Evolutionary conservation across 2,329 filamentous ascomycete species (phyloP), one percentile per base, ranked within the genome.

Genomic region (Cordyceps militaris): DNA sequence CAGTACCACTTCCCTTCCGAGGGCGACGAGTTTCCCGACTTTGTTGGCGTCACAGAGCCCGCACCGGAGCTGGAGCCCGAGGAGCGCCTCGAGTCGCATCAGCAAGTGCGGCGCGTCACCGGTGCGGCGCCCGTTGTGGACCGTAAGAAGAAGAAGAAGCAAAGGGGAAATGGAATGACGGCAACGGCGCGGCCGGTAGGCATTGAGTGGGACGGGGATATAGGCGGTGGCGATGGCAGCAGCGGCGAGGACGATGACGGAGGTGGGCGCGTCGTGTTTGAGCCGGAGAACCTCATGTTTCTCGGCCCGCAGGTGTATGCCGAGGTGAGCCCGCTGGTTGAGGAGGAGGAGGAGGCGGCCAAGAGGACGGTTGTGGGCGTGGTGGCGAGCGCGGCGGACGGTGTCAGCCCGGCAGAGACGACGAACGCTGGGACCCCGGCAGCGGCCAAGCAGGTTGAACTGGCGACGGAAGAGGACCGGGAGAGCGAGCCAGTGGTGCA

Each of bases 1-100:
- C 81, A 84, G 66, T 84, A 77, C 64, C 77, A 78, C 59, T 84
- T 83, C 61, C 81, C 81, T 6, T 74, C 74, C 44, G 74, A 77
- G 5, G 81, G 81, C 61, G 81, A 84, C 63, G 81, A 84, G 68
- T 84, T 79, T 54, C 80, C 81, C 48, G 77, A 81, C 63, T 79
- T 74, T 62, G 64, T 79, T 60, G 73, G 74, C 58, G 69, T 70
- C 19, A 66, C 66, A 24, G 65, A 69, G 11, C 71, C 74, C 0
- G 68, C 65, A 1, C 71, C 73, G 2, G 69, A 70, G 26, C 70
- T 82, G 1, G 71, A 74, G 0, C 79, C 79, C n/a, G 79, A 82
- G 61, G 79, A 82, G 63, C 73, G 70, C 53, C 73, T 81, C 19
- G 77, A 77, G 62, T 79, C 77, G 62, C 77, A 81, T 62, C 76